A percentile compares a stretch with the other conserved stretches of the same genome.
Evolutionary conservation across 768 basidiomycete genomes (phyloP).

Genomic region (Lactifluus subvellereus): DNA sequence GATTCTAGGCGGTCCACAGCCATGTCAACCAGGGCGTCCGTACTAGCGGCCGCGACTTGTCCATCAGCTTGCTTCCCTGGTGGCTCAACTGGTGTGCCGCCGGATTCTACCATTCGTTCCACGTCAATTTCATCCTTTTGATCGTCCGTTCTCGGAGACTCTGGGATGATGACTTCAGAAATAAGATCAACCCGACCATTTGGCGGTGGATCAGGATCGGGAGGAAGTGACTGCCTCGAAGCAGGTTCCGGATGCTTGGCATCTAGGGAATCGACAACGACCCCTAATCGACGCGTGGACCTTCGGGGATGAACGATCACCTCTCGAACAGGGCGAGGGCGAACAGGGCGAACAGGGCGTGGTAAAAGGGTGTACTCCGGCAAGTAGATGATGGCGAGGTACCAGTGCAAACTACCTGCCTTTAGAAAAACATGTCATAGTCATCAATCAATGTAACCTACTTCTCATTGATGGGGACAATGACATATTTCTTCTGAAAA

Average conservation of each 20-base stretch:
- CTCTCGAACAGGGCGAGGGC: slow-evolving; percentile 35
- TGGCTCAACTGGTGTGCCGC: neutral
- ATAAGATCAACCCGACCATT: neutral
- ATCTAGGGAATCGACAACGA: slow-evolving; percentile 1
- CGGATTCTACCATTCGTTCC: slow-evolving; percentile 19
- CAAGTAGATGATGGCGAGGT: slow-evolving; percentile 87
- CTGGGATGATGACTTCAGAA: slow-evolving; percentile 7
- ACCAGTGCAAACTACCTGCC: slow-evolving; percentile 82
- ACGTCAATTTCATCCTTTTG: slow-evolving; percentile 20
- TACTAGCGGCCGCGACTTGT: neutral
- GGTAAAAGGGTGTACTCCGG: slow-evolving; percentile 58
- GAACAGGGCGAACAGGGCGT: slow-evolving; percentile 29
- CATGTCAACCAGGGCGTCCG: neutral
- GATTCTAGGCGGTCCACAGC: neutral
- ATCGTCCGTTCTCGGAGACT: slow-evolving; percentile 15
- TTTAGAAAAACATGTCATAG: neutral
- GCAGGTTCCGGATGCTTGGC: neutral
- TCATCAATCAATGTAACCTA: slow-evolving; percentile 34
- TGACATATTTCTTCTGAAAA: slow-evolving; percentile 87
- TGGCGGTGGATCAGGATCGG: slow-evolving; percentile 9
- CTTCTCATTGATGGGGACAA: slow-evolving; percentile 98
- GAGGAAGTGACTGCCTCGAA: neutral
- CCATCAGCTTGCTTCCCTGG: neutral
- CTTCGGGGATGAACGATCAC: slow-evolving; percentile 1
- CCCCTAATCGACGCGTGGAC: slow-evolving; percentile 16